Base-by-base conservation (phyloP, 2,329 filamentous ascomycete species). In the Fusarium xyrophilum region DNA sequence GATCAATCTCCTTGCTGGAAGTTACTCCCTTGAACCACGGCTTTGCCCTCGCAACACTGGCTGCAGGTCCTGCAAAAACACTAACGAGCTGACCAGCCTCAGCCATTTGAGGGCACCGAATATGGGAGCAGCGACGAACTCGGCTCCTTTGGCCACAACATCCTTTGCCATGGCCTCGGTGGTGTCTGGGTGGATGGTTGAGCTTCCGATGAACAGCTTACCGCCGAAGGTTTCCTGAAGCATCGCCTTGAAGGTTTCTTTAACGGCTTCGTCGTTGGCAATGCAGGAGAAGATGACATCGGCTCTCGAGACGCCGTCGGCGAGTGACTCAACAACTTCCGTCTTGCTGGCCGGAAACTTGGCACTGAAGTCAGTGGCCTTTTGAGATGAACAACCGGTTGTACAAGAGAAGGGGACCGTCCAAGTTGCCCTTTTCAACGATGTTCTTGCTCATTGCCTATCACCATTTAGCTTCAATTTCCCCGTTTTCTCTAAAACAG, bases 401-500 rank as follows among this genome's bases (percentile, higher is more conserved):
- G 82, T 89, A 94, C 64, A 97, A 79, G 59, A 94, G 85, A 17
- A 97, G 81, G 2, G 93, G 91, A 30, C 87, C 85, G 28, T 88
- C 84, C 30, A 94, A 86, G 33, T 86, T 82, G 32, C 88, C 93
- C 77, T 97, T 97, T 74, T 90, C 85, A 13, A 91, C 89, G 38
- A 97, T 83, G 76, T 97, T 97, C 79, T 90, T 91, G 80, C 85
- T 88, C 92, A 97, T 96, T 67, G 90, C 93, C 91, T 93, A 63
- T 9, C 43, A 11, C 56, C 25, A 32, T 67, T n/a, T 68, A 60
- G 23, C 27, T 33, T 35, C 23, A 2, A 40, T 30, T 4, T 25
- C 10, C 19, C 17, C 28, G 10, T 25, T 6, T 42, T 21, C 15
- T 25, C 15, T 25, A 6, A 23, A 12, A 15, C 15, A 39, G 10